Evolutionary conservation across 2,329 filamentous ascomycete genomes (phyloP), one percentile per base, ranked within the genome.

Genomic region (Graphiopsis chlorocephala): DNA sequence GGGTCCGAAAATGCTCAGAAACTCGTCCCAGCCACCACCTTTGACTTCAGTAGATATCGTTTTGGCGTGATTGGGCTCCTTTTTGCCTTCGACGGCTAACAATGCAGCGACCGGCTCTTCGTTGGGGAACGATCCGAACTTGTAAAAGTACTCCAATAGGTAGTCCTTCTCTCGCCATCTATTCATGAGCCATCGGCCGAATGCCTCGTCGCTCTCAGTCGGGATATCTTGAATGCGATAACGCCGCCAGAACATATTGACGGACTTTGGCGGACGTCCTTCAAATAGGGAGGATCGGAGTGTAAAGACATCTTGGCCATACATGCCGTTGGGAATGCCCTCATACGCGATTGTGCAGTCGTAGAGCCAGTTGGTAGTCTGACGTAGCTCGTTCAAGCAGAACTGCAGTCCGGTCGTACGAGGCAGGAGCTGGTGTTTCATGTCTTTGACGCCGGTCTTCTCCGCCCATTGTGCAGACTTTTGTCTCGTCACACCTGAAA

Each of bases 311-410:
- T 96, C 88, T 75, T 98, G 93, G n/a, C 94, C 93, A 70, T 89
- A 97, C 71, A 90, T 85, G 45, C 80, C 81, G 82, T 85, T 93
- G 88, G 91, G 91, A 50, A 97, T 86, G 15, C 95, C 94, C 78
- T 97, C 94, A 74, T 99, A 99, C 4, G 92, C 93, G 64, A 99
- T 89, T 0, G 95, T 98, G 77, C 93, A 97, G 78, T 96, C 92
- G 72, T 96, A 96, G 0, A 96, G 82, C 79, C 91, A 96, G 12
- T 95, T 90, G 0, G 93, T 87, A 0, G 88, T 89, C 10, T 84
- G 86, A 71, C 86, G 86, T 15, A 96, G 80, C 76, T 96, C 88
- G 67, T 88, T 88, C 50, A 96, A 78, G 71, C 90, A 93, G 73
- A 93, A 96, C 69, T 86, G 90, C 67, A 90, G 85, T 57, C 92